phyloP scores from a whole-genome alignment of 2,329 filamentous ascomycete genomes.

The Coleophoma crateriformis region DNA sequence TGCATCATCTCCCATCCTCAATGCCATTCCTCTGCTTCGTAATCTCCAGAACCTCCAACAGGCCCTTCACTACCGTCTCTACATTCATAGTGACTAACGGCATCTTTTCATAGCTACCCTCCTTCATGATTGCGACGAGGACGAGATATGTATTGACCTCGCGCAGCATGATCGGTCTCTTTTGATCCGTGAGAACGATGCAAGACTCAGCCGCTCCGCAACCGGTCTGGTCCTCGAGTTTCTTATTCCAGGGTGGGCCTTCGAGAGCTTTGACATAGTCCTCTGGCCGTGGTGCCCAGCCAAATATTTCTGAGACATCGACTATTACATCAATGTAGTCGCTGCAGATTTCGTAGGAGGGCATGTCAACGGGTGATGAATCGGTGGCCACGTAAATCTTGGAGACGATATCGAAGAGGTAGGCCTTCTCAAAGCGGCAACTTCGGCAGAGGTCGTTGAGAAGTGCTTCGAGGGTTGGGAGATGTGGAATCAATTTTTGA shows the following conservation, averaged over 20 bases:
- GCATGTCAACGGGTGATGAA: constrained; percentile 86
- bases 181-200: constrained; percentile 58
- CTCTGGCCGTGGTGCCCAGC: constrained; percentile 55
- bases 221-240: constrained; percentile 60
- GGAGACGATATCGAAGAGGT: constrained; percentile 93
- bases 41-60: constrained; percentile 74
- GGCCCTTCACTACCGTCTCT: constrained; percentile 71
- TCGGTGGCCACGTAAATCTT: constrained; percentile 99
- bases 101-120: constrained; percentile 79
- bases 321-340: constrained; percentile 99
- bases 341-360: constrained; percentile 95
- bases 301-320: constrained; percentile 93
- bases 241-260: constrained; percentile 54
- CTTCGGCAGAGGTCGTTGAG: constrained; percentile 91
- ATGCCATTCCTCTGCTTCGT: constrained; percentile 45
- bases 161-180: constrained; percentile 58
- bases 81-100: constrained; percentile 84
- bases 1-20: too few relatives aligned
- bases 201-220: constrained; percentile 63
- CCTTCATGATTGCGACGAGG: constrained; percentile 80
- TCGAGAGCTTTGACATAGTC: constrained; percentile 51
- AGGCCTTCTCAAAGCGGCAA: constrained; percentile 95
- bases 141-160: constrained; percentile 72
- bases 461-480: constrained; percentile 87
- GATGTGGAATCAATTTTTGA: constrained; percentile 90